Conservation (phyloP, 805 yeast genomes). For the Allodekkera sacchari region DNA sequence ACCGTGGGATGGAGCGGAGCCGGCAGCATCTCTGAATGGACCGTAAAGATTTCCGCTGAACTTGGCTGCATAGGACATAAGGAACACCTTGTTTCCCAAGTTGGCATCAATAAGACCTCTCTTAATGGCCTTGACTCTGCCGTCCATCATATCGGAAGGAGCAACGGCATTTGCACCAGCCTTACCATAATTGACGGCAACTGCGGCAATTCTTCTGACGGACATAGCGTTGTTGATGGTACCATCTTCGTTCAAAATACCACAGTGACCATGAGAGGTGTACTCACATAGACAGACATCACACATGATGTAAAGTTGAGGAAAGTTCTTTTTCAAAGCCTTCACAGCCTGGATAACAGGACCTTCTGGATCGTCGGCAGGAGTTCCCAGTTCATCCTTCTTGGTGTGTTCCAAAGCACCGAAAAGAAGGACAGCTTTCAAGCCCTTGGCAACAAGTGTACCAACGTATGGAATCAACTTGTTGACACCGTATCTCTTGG, state of each 20-base stretch:
- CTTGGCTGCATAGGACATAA: constrained; percentile 92
- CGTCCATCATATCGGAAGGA: constrained; percentile 97
- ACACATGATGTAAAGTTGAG: constrained; percentile 79
- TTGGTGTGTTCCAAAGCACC: constrained; percentile 80
- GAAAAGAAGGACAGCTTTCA: constrained; percentile 78
- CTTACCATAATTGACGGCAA: constrained; percentile 87
- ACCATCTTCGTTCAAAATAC: constrained; percentile 82
- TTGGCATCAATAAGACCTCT: constrained; percentile 71
- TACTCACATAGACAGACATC: constrained; percentile 97
- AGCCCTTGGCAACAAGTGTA: constrained; percentile 68
- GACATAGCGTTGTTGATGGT: constrained; percentile 65
- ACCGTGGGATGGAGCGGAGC: constrained; percentile 80
- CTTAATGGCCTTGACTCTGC: constrained; percentile 84
- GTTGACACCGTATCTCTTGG: constrained; percentile 79
- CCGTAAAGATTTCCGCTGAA: constrained; percentile 89
- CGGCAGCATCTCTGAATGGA: constrained; percentile 97
- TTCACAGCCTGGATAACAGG: constrained; percentile 83
- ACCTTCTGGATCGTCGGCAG: constrained; percentile 94
- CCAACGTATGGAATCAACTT: constrained; percentile 65
- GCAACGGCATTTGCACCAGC: constrained; percentile 97
- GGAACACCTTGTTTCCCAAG: constrained; percentile 78
- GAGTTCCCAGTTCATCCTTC: constrained; percentile 76
- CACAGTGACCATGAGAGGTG: constrained; percentile 98
- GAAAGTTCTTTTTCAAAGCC: constrained; percentile 55
- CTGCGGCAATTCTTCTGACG: constrained; percentile 82